Evolutionary conservation across 345 rosid species (phyloP).

Genomic region (Eucalyptus regnans): DNA sequence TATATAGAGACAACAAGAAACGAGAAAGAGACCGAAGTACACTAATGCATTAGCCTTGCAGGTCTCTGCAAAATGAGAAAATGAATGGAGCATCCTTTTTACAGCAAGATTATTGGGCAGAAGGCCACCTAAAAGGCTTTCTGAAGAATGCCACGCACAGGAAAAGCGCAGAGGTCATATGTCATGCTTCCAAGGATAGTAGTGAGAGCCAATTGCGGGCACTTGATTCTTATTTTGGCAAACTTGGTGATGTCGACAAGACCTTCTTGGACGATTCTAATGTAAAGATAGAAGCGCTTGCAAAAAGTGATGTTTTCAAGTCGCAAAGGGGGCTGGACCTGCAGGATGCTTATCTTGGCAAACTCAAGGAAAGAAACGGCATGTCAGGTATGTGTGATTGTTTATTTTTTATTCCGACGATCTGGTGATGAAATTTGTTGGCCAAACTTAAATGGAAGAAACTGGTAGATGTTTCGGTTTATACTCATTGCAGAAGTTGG

Average conservation of each 20-base stretch:
- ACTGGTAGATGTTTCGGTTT: background rate
- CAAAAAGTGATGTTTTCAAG: slow-evolving; percentile 1
- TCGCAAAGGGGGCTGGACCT: slow-evolving; percentile 18
- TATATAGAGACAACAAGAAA: background rate
- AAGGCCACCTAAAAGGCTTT: background rate
- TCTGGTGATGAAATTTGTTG: background rate
- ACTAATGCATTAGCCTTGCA: background rate
- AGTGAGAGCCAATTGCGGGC: slow-evolving; percentile 25
- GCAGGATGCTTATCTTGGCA: slow-evolving; percentile 45
- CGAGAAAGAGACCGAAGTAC: background rate
- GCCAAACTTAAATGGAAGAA: background rate
- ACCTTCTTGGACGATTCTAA: slow-evolving; percentile 2
- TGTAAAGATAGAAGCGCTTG: background rate
- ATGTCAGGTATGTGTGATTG: background rate
- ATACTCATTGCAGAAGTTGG: background rate
- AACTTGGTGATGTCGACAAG: slow-evolving; percentile 14
- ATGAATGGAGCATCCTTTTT: background rate
- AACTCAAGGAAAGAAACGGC: slow-evolving; percentile 27
- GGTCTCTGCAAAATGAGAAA: background rate
- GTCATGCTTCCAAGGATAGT: slow-evolving; percentile 8
- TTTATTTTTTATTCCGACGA: background rate
- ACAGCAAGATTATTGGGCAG: background rate
- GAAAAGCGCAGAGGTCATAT: background rate
- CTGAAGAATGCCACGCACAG: background rate
- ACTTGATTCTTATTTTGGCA: slow-evolving; percentile 67